These are phyloP conservation scores for Lunasporangiospora selenospora DNA, from an alignment of 192 early-diverging fungal genomes.

Conservation along the genomic window DNA sequence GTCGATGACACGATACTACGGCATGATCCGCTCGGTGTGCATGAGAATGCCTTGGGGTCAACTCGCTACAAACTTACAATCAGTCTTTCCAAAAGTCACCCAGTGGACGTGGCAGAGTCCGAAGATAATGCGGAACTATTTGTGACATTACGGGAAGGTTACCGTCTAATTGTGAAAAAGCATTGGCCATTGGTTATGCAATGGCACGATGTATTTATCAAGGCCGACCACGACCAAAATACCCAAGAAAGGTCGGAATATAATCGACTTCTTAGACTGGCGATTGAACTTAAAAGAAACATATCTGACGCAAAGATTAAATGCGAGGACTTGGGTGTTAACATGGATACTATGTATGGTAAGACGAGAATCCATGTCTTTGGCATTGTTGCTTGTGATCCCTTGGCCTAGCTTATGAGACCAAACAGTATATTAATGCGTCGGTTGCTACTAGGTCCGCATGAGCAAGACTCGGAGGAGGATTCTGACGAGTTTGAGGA, in stretches of 20 bases:
- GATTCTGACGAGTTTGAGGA: conserved; percentile 54
- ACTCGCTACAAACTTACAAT: conserved; percentile 66
- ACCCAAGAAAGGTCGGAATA: conserved; percentile 42
- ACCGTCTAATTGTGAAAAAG: conserved; percentile 51
- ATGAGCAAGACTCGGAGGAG: conserved; percentile 42
- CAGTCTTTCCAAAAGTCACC: conserved; percentile 54
- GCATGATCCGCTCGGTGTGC: conserved; percentile 50
- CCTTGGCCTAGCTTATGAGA: background rate
- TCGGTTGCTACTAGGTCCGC: conserved; percentile 8
- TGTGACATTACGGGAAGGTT: conserved; percentile 59
- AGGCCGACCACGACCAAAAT: conserved; percentile 47
- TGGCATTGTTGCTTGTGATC: too few relatives aligned
- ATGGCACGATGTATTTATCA: conserved; percentile 58
- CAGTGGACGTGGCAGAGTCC: conserved; percentile 59
- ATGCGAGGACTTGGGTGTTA: conserved; percentile 49
- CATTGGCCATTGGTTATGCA: conserved; percentile 49
- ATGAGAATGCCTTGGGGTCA: conserved; percentile 62
- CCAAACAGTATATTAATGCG: background rate
- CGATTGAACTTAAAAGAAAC: conserved; percentile 48
- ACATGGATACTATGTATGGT: conserved; percentile 38
- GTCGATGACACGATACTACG: conserved; percentile 7
- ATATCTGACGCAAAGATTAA: conserved; percentile 48
- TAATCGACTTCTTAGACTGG: conserved; percentile 39
- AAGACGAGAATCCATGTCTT: background rate
- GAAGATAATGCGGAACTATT: conserved; percentile 61